A percentile compares a stretch with the other conserved stretches of the same genome.
Evolutionary conservation across 495 filamentous ascomycete species (phyloP).

Genomic region (Penicillium lividum): DNA sequence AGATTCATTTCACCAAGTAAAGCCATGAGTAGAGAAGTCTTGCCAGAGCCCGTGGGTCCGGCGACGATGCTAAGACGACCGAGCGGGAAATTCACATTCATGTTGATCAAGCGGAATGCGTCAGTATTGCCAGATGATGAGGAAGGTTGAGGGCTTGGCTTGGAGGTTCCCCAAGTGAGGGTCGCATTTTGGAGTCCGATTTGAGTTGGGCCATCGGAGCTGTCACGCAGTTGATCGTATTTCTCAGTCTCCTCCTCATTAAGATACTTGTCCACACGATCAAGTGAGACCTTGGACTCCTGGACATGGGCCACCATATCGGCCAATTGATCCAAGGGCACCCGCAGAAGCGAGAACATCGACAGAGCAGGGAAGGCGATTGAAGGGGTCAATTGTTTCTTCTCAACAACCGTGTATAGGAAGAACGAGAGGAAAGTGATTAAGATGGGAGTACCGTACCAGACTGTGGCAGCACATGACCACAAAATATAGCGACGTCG

Average conservation of each 20-base stretch:
- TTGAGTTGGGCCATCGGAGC: conserved; percentile 59
- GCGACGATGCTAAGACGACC: conserved; percentile 87
- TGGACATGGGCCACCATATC: conserved; percentile 99
- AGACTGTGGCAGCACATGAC: conserved; percentile 87
- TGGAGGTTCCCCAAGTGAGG: conserved; percentile 79
- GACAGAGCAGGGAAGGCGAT: conserved; percentile 96
- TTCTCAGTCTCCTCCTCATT: conserved; percentile 96
- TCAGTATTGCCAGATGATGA: conserved; percentile 31
- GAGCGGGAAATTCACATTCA: conserved; percentile 74
- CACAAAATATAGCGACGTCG: conserved; percentile 85
- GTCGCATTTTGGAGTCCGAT: conserved; percentile 86
- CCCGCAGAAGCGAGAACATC: conserved; percentile 91
- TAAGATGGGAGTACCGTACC: conserved; percentile 93
- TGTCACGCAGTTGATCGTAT: conserved; percentile 74
- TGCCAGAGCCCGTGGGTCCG: conserved; percentile 91
- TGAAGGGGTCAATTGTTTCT: conserved; percentile 86
- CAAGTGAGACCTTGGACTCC: conserved; percentile 95
- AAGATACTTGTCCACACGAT: conserved; percentile 94
- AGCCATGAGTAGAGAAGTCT: conserved; percentile 94
- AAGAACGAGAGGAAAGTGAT: conserved; percentile 97
- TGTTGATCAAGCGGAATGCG: conserved; percentile 79
- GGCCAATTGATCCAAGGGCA: conserved; percentile 92
- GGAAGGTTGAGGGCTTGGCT: conserved; percentile 39
- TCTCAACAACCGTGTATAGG: conserved; percentile 87
- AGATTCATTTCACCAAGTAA: conserved; percentile 95